Percentiles rank a stretch among this genome's conserved stretches.
These are phyloP conservation scores for Dryas drummondii DNA, from an alignment of 306 rosid species.

Conservation along the genomic window DNA sequence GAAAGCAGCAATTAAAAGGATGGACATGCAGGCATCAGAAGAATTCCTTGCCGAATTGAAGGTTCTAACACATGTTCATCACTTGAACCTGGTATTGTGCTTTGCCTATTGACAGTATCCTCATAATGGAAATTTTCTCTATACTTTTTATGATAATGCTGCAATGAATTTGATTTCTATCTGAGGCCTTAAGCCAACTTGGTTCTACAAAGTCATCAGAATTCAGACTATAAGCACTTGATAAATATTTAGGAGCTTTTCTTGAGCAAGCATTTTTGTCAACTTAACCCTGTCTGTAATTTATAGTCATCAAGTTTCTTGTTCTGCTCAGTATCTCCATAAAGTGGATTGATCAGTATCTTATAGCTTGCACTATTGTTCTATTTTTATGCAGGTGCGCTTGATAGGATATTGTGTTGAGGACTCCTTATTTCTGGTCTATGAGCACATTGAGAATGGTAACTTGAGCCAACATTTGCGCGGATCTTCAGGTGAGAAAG, in stretches of 20 bases:
- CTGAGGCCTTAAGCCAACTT: background rate
- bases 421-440: conserved; percentile 68
- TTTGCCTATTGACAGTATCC: background rate
- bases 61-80: conserved; percentile 77
- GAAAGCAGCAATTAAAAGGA: conserved; percentile 76
- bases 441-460: conserved; percentile 71
- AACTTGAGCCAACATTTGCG: conserved; percentile 67
- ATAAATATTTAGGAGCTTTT: background rate
- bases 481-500: conserved; percentile 44
- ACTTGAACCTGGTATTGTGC: conserved; percentile 65
- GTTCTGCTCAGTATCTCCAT: background rate
- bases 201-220: background rate
- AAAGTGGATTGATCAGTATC: background rate
- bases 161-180: background rate
- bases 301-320: too few species aligned
- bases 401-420: conserved; percentile 75
- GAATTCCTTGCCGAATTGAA: conserved; percentile 69
- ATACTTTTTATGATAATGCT: too few species aligned
- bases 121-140: background rate
- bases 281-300: too few species aligned
- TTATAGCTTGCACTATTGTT: background rate
- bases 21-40: conserved; percentile 84
- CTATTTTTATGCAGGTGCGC: conserved; percentile 47
- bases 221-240: background rate
- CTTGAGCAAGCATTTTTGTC: background rate